A percentile compares a stretch with the other conserved stretches of the same genome.
These are phyloP conservation scores for Arabidopsis lyrata DNA, from an alignment of 441 rosid species.

Conservation along the genomic window DNA sequence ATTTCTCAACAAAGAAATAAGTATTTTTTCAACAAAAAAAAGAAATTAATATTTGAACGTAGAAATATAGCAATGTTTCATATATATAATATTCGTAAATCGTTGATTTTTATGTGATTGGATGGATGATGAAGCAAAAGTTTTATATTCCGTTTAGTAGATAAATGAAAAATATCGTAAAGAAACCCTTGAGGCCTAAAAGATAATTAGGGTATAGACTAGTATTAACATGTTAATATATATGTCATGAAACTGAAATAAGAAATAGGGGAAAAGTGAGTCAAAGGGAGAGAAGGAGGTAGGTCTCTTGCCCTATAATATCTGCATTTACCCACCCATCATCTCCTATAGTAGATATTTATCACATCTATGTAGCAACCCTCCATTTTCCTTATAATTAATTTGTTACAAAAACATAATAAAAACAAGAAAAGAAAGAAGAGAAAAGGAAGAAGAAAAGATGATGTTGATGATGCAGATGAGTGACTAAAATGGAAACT, in stretches of 20 bases:
- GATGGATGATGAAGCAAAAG: neutral
- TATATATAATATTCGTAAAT: neutral
- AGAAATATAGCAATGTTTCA: neutral
- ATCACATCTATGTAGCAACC: constrained; percentile 14
- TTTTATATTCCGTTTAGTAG: neutral
- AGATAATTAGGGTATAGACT: neutral
- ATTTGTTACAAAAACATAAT: constrained; percentile 10
- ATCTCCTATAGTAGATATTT: neutral
- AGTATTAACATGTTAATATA: constrained; percentile 2
- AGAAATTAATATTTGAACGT: neutral
- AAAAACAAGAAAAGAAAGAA: constrained; percentile 10
- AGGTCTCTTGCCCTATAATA: constrained; percentile 36
- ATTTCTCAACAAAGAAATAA: too few species aligned
- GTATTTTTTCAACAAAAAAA: too few species aligned
- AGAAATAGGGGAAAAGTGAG: constrained; percentile 26
- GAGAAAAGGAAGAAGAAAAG: constrained; percentile 14
- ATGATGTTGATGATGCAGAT: constrained; percentile 36
- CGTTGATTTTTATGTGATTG: constrained; percentile 14
- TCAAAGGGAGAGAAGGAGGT: constrained; percentile 37
- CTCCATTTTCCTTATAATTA: neutral
- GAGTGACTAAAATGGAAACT: constrained; percentile 43
- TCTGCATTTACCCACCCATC: constrained; percentile 8
- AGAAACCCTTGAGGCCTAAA: constrained; percentile 5
- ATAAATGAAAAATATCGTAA: neutral
- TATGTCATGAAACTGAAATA: constrained; percentile 20